phyloP scores from a whole-genome alignment of 2,329 filamentous ascomycete species.

The Zymoseptoria passerinii region DNA sequence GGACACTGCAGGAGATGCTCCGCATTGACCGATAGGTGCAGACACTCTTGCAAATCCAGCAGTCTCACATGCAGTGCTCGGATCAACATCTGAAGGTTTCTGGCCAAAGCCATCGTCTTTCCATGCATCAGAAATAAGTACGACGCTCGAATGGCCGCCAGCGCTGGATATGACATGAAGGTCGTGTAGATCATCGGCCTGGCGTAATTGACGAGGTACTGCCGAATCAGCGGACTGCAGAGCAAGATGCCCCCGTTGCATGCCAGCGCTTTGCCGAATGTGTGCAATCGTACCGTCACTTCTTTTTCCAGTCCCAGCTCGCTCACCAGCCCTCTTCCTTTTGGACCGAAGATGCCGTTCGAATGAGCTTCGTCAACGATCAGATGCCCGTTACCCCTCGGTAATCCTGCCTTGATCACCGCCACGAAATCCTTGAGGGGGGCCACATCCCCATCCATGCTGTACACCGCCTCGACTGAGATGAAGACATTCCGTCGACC shows the following conservation, averaged over 20 bases:
- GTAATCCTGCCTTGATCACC: constrained; percentile 49
- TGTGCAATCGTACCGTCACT: constrained; percentile 53
- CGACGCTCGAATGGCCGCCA: constrained; percentile 50
- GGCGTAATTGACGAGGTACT: constrained; percentile 68
- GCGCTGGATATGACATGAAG: constrained; percentile 53
- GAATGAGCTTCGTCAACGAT: constrained; percentile 64
- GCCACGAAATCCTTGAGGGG: constrained; percentile 54
- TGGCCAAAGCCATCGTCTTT: constrained; percentile 36
- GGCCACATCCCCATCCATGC: constrained; percentile 72
- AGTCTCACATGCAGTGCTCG: constrained; percentile 40
- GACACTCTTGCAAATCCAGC: constrained; percentile 26
- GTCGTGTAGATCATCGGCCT: constrained; percentile 70
- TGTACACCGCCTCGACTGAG: constrained; percentile 65
- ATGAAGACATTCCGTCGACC: constrained; percentile 53
- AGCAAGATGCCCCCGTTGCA: constrained; percentile 60
- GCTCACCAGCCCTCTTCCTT: constrained; percentile 52
- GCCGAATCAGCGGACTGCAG: constrained; percentile 50
- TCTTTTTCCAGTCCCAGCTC: constrained; percentile 47
- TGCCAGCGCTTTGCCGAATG: constrained; percentile 60
- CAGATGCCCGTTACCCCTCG: constrained; percentile 51
- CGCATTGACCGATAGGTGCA: constrained; percentile 22
- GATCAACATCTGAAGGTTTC: constrained; percentile 43
- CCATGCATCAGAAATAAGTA: constrained; percentile 51
- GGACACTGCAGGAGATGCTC: constrained; percentile 26
- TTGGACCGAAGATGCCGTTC: constrained; percentile 50